These are phyloP conservation scores for Ustilago esculenta DNA, from an alignment of 1,284 basidiomycete species.

Conservation along the genomic window DNA sequence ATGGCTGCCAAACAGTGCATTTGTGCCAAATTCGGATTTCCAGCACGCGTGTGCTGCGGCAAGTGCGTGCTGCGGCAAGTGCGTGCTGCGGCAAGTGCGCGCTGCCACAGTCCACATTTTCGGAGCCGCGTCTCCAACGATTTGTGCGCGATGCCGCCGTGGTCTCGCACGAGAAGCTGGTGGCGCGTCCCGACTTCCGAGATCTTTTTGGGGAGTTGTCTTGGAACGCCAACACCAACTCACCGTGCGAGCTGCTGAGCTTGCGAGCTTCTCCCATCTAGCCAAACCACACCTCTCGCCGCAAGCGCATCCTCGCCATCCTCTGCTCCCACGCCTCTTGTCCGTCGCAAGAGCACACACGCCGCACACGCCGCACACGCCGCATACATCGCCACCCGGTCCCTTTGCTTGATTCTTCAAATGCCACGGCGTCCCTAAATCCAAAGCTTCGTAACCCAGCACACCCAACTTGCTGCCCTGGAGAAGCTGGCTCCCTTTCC, in stretches of 20 bases:
- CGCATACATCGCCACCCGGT: background rate
- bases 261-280: background rate
- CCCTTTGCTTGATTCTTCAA: background rate
- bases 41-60: constrained; percentile 25
- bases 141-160: background rate
- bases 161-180: background rate
- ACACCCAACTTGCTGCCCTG: constrained; percentile 16
- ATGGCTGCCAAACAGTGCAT: too few species aligned
- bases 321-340: too few species aligned
- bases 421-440: constrained; percentile 12
- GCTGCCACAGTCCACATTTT: constrained; percentile 2
- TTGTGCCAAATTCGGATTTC: too few species aligned
- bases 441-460: constrained; percentile 1
- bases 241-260: constrained; percentile 1
- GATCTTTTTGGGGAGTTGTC: constrained; percentile 7
- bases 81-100: background rate
- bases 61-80: constrained; percentile 17
- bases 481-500: constrained; percentile 32
- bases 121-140: constrained; percentile 16
- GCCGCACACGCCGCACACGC: too few species aligned
- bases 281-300: background rate
- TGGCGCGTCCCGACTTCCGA: constrained; percentile 21
- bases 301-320: too few species aligned
- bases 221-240: background rate
- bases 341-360: background rate